Evolutionary conservation across 1,139 yeast species (phyloP).

Genomic region (Blastobotrys apis): DNA sequence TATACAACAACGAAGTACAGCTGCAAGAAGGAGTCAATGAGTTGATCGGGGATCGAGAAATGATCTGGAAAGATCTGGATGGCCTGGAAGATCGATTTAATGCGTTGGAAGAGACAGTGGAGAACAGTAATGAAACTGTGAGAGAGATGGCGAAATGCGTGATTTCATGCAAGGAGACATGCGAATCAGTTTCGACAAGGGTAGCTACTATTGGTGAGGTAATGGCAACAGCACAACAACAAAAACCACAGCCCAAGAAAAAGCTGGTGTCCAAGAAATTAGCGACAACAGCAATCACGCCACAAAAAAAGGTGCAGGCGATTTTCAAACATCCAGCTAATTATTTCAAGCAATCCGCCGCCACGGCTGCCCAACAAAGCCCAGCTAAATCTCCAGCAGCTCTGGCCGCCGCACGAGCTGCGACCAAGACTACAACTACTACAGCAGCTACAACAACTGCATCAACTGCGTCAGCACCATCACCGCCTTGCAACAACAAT

Average conservation of each 20-base stretch:
- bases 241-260: too few species aligned
- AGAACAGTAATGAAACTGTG: too few species aligned
- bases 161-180: too few species aligned
- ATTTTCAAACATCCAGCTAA: not conserved
- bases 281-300: not conserved
- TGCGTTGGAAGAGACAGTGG: too few species aligned
- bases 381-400: not conserved
- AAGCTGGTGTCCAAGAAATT: not conserved
- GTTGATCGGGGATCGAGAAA: not conserved
- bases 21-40: not conserved
- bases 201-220: too few species aligned
- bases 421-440: not conserved
- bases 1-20: not conserved
- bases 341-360: not conserved
- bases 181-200: too few species aligned
- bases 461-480: not conserved
- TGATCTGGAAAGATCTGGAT: not conserved
- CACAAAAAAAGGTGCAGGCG: not conserved
- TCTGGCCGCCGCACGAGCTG: not conserved
- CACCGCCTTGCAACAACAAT: too few species aligned
- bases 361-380: not conserved
- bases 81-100: too few species aligned
- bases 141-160: too few species aligned
- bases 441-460: not conserved
- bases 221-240: too few species aligned